Conservation (phyloP, 2,329 filamentous ascomycete genomes). For the Herpomyces periplanetae region DNA sequence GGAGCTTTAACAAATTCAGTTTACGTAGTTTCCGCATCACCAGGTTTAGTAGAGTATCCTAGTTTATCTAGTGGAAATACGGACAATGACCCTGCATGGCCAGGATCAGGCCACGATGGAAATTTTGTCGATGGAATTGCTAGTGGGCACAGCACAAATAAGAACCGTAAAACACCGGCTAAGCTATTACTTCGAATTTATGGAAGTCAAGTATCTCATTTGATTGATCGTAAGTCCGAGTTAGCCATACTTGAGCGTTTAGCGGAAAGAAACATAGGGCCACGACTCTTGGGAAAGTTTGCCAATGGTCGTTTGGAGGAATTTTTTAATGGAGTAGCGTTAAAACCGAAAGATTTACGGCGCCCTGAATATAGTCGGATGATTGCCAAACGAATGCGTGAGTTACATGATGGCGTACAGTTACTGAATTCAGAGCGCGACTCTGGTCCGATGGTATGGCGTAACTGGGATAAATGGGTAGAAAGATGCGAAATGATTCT, state of each 20-base stretch:
- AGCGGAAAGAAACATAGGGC: constrained; percentile 67
- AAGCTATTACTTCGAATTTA: constrained; percentile 73
- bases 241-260: constrained; percentile 49
- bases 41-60: constrained; percentile 4
- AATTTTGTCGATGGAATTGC: neutral
- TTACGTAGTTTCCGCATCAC: constrained; percentile 40
- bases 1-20: constrained; percentile 86
- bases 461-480: constrained; percentile 81
- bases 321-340: constrained; percentile 45
- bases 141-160: neutral
- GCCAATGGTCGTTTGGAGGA: constrained; percentile 83
- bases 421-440: constrained; percentile 36
- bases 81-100: neutral
- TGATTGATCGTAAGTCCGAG: constrained; percentile 76
- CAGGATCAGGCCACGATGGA: neutral
- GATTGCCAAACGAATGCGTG: constrained; percentile 88
- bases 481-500: constrained; percentile 20
- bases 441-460: constrained; percentile 44
- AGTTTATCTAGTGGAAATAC: neutral
- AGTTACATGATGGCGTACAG: constrained; percentile 73
- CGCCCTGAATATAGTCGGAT: constrained; percentile 48
- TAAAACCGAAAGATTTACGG: constrained; percentile 35
- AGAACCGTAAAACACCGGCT: constrained; percentile 6
- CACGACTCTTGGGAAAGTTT: constrained; percentile 61
- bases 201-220: constrained; percentile 66